Conservation (phyloP, 2,329 filamentous ascomycete species). For the Talaromyces funiculosus region DNA sequence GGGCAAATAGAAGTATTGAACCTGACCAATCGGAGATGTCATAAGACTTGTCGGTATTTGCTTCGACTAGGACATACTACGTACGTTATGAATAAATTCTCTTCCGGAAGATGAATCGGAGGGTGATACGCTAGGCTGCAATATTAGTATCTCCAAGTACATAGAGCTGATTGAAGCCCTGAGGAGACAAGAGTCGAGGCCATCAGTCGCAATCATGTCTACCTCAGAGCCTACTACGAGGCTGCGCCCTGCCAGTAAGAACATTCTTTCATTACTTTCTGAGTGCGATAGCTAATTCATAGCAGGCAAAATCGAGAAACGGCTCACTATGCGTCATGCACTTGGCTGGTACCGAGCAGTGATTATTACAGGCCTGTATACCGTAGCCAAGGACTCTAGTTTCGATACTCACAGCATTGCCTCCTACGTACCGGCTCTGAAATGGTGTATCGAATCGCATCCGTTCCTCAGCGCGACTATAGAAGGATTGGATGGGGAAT, state of each 20-base stretch:
- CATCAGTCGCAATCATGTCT: background rate
- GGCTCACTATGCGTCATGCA: background rate
- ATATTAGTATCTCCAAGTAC: background rate
- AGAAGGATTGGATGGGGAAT: slow-evolving; percentile 32
- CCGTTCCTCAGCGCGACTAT: slow-evolving; percentile 36
- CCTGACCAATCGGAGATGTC: background rate
- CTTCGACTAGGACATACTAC: background rate
- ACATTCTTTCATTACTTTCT: background rate
- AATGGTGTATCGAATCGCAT: slow-evolving; percentile 35
- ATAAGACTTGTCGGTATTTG: background rate
- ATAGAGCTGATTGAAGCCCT: background rate
- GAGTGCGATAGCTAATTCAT: background rate
- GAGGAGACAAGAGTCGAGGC: background rate
- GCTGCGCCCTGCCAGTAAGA: background rate
- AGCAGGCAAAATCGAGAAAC: slow-evolving; percentile 5
- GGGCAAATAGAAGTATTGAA: background rate
- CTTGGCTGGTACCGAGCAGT: slow-evolving; percentile 3
- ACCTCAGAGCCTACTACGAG: background rate
- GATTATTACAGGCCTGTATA: slow-evolving; percentile 4
- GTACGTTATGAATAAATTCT: background rate
- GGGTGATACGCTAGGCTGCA: background rate
- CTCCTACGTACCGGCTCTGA: slow-evolving; percentile 29
- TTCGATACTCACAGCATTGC: background rate
- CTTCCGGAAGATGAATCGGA: background rate
- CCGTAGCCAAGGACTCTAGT: background rate